Conservation (phyloP, 2,329 filamentous ascomycete species). For the Pseudogymnoascus sp. region DNA sequence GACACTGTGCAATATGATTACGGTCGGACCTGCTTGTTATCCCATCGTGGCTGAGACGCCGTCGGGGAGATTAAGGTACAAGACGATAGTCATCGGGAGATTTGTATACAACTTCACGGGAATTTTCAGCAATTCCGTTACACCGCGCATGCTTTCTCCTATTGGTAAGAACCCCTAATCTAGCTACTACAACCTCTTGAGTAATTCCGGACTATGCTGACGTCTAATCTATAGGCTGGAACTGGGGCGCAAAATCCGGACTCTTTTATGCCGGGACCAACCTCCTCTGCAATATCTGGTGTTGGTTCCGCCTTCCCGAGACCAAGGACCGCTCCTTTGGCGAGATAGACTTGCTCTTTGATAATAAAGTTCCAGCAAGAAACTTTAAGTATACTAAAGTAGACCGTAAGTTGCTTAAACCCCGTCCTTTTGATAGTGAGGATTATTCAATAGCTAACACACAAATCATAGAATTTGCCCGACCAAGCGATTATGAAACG, state of each 20-base stretch:
- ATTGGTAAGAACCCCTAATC: conserved; percentile 17
- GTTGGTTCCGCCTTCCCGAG: conserved; percentile 56
- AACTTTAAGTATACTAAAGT: conserved; percentile 19
- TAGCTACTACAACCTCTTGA: conserved; percentile 4
- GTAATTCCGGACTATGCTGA: neutral
- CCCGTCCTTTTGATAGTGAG: neutral
- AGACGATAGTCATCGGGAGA: conserved; percentile 22
- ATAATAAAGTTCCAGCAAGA: conserved; percentile 46
- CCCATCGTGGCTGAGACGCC: conserved; percentile 23
- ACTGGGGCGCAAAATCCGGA: conserved; percentile 26
- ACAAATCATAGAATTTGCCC: neutral
- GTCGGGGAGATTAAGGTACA: conserved; percentile 20
- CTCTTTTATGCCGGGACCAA: conserved; percentile 26
- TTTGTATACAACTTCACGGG: conserved; percentile 23
- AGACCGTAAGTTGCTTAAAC: conserved; percentile 7
- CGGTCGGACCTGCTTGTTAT: conserved; percentile 26
- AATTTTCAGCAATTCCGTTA: conserved; percentile 23
- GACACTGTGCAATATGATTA: conserved; percentile 29
- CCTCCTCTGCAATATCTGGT: conserved; percentile 25
- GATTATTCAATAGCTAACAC: neutral
- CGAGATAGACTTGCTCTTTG: conserved; percentile 75
- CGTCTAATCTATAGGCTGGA: conserved; percentile 19
- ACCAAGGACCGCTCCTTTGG: conserved; percentile 72
- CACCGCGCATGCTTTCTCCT: conserved; percentile 21
- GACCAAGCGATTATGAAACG: neutral